Evolutionary conservation across 441 rosid species (phyloP), one percentile per base, ranked within the genome.

Genomic region (Rhodomyrtus psidioides): DNA sequence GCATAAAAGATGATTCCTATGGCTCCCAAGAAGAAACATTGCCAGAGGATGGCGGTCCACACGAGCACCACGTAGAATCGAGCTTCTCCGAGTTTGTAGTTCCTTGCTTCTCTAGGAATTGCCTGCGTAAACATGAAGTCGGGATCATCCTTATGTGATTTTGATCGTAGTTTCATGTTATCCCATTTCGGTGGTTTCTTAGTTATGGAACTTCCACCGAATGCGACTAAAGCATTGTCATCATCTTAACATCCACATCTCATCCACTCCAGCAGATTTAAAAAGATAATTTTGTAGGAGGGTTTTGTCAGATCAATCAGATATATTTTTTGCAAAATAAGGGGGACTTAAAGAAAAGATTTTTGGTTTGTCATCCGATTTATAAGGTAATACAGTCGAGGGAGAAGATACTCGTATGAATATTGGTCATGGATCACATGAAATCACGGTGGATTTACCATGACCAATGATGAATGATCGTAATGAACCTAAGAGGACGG

Each of bases 1-100:
- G 86, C 28, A 13, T 30, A 74, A 15, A 44, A 84, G 21, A 83
- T 46, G 16, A 86, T 60, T 39, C 86, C 86, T 19, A 86, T n/a
- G 56, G 86, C n/a, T 83, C 88, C 86, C 27, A 86, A 27, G 81
- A 83, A 86, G 58, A 83, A 83, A 46, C 53, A 86, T 19, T 83
- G 88, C 54, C 83, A 83, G 23, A 58, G 16, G 39, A 83, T 83
- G 3, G 83, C 60, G 8, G 9, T 83, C 62, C 60, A 51, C 75
- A 57, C 81, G 12, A 86, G 44, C 81, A 86, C 83, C 53, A 49
- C 14, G 46, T 84, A 86, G 82, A 76, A 86, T 24, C 3, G n/a
- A 53, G 23, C 44, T 46, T 86, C 62, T 46, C 86, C 88, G 6
- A 86, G 74, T 15, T 62, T 12, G 46, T 24, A 87, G 46, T 28